These are phyloP conservation scores for Poronia punctata DNA, from an alignment of 495 filamentous ascomycete genomes.

Conservation along the genomic window DNA sequence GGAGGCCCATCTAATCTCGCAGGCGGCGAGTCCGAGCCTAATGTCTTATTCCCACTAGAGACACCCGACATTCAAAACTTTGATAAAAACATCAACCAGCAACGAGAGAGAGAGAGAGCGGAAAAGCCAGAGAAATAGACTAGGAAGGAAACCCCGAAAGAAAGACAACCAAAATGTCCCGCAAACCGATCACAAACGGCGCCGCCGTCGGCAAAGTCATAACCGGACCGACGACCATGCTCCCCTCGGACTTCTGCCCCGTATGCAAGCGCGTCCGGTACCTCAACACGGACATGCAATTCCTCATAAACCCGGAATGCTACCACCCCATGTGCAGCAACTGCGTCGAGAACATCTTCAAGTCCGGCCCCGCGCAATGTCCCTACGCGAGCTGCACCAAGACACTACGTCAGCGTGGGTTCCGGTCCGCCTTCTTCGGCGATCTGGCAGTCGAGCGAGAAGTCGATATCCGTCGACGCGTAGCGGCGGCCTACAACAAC, in stretches of 20 bases:
- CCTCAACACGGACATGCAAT: conserved; percentile 85
- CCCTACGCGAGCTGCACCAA: conserved; percentile 79
- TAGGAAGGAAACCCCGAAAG: no score
- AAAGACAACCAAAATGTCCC: conserved; percentile 28
- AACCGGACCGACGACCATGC: conserved; percentile 2
- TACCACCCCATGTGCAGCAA: conserved; percentile 98
- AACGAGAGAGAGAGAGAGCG: no score
- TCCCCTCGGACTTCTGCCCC: conserved; percentile 73
- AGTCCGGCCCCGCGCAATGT: conserved; percentile 79
- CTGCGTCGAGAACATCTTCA: conserved; percentile 93
- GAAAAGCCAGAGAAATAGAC: no score
- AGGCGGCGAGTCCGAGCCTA: no score
- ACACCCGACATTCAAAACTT: no score
- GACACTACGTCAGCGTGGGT: conserved; percentile 76
- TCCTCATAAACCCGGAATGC: conserved; percentile 95
- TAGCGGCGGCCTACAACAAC: conserved; percentile 79
- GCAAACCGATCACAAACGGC: conserved; percentile 11
- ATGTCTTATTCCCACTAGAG: no score
- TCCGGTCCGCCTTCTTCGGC: conserved; percentile 82
- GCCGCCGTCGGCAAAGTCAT: conserved; percentile 4
- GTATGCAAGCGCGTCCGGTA: conserved; percentile 95
- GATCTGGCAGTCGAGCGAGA: conserved; percentile 89
- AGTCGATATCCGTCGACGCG: conserved; percentile 79
- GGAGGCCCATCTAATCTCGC: no score
- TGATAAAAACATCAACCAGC: no score